These are phyloP conservation scores for Arctium lappa DNA, from an alignment of 129 eudicot genomes.

Conservation along the genomic window DNA sequence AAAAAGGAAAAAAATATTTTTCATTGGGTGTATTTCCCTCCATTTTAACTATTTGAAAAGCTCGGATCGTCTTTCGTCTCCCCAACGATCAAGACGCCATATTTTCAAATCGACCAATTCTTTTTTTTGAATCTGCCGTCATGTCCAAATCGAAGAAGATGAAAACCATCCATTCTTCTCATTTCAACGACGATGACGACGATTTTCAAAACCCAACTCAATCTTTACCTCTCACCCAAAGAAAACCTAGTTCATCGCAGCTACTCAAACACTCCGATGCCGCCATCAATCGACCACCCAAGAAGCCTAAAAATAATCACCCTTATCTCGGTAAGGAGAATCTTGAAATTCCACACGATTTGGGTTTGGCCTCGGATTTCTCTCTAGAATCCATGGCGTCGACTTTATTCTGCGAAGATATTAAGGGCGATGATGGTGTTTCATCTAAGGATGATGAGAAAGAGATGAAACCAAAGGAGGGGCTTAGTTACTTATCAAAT, in stretches of 20 bases:
- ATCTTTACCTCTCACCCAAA: constrained; percentile 33
- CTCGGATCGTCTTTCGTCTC: constrained; percentile 15
- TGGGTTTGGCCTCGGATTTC: constrained; percentile 17
- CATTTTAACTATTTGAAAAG: constrained; percentile 17
- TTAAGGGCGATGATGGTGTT: background rate
- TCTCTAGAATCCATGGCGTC: constrained; percentile 42
- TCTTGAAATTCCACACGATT: constrained; percentile 1
- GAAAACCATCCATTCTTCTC: constrained; percentile 15
- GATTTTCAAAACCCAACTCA: constrained; percentile 58
- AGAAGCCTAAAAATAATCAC: constrained; percentile 40
- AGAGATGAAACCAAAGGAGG: constrained; percentile 20
- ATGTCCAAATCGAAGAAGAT: constrained; percentile 21
- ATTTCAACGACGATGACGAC: constrained; percentile 43
- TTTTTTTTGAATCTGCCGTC: background rate
- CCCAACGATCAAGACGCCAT: constrained; percentile 1
- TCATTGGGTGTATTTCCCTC: constrained; percentile 21
- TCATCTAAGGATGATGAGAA: background rate
- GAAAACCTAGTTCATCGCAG: constrained; percentile 18
- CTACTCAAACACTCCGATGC: constrained; percentile 31
- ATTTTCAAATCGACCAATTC: constrained; percentile 8
- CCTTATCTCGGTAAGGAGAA: constrained; percentile 46
- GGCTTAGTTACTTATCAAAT: constrained; percentile 25
- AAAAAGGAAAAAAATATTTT: background rate
- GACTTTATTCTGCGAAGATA: constrained; percentile 19
- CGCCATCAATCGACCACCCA: constrained; percentile 31